Evolutionary conservation across 2,329 filamentous ascomycete genomes (phyloP), one percentile per base, ranked within the genome.

Genomic region (Claviceps sp.): DNA sequence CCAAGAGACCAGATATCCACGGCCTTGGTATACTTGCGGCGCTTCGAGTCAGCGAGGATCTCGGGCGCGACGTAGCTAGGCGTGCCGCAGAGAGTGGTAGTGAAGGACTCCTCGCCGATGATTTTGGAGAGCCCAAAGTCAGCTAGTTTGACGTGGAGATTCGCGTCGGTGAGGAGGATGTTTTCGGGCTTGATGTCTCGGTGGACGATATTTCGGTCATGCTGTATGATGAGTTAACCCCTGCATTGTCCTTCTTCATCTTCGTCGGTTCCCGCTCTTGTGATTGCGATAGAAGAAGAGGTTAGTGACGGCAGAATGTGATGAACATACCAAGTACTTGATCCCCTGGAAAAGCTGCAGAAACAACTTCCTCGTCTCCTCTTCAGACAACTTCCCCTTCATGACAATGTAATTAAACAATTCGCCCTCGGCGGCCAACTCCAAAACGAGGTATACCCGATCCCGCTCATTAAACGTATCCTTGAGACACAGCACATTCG

Each of bases 111-210:
- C 66, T 98, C 93, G 56, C 94, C 94, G 58, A 98, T 95, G 58
- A 98, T 97, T 70, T 98, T 98, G 43, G 93, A 91, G 40, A 98
- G 77, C 46, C 93, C 93, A 68, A 98, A 98, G 67, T 98, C 93
- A 20, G 90, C 93, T 55, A 98, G 72, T 70, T 98, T 98, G 57
- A 95, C 84, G 54, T 84, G 83, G 30, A 96, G 71, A 37, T 93
- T 77, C 62, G 88, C 89, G 68, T 96, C 89, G 5, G 85, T 82
- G 38, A 98, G 72, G 8, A 98, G 72, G 37, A 98, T 97, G 62
- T 97, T 97, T 65, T 97, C 91, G 0, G 90, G 91, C 68, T 96
- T 97, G 70, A 98, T 96, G 61, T 98, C 93, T 53, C 93, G 85
- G 66, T 98, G 93, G 5, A 97, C 90, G 65, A 98, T 95, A 61